Percentiles rank a stretch among this genome's conserved stretches.
These are phyloP conservation scores for Cenchrus americanus DNA, from an alignment of 176 grass and related monocot species.

Conservation along the genomic window DNA sequence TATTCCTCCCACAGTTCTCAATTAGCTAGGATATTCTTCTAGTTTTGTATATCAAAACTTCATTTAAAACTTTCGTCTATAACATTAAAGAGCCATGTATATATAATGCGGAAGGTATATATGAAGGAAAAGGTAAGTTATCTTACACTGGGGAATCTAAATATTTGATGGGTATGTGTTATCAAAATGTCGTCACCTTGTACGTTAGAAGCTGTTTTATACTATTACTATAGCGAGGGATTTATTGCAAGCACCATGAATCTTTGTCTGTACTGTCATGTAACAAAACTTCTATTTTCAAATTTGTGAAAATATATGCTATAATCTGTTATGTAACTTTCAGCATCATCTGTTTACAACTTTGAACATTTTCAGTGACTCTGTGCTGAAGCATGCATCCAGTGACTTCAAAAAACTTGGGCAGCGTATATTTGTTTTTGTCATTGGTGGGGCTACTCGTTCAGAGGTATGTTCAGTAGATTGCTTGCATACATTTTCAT, in stretches of 20 bases:
- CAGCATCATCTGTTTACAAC: conserved; percentile 18
- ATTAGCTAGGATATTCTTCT: too few species aligned
- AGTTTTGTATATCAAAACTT: background rate
- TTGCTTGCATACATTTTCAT: background rate
- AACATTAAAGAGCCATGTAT: background rate
- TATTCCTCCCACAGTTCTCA: too few species aligned
- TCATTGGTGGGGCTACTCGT: conserved; percentile 73
- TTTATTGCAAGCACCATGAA: background rate
- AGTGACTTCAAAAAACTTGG: conserved; percentile 74
- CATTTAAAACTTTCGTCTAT: background rate
- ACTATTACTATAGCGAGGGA: background rate
- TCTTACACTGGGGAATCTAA: background rate
- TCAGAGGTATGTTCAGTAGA: conserved; percentile 58
- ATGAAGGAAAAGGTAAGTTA: background rate
- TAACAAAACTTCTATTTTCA: background rate
- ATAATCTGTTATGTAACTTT: conserved; percentile 23
- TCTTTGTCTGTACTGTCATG: conserved; percentile 2
- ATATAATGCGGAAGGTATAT: background rate
- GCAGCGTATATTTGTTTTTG: conserved; percentile 80
- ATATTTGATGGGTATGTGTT: background rate
- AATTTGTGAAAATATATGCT: background rate
- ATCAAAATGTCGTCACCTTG: background rate
- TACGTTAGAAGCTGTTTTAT: background rate
- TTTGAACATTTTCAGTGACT: conserved; percentile 59
- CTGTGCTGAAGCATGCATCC: conserved; percentile 65